These are phyloP conservation scores for Desmodesmus armatus DNA, from an alignment of 139 green algal genomes.

Conservation along the genomic window DNA sequence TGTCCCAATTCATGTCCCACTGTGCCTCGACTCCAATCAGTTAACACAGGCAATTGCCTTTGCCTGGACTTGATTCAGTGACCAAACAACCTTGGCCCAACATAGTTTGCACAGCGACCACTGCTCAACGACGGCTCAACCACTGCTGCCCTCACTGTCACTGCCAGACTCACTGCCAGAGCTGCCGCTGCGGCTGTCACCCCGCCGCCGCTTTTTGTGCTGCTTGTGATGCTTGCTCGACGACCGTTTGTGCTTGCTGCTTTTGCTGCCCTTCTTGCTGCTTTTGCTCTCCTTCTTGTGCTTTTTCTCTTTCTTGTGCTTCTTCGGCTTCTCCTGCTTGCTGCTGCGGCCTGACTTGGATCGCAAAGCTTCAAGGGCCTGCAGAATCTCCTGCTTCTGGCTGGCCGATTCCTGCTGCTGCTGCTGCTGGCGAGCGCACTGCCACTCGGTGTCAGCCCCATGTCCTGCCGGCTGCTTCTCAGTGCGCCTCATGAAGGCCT, in stretches of 20 bases:
- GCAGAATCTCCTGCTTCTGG: conserved; percentile 32
- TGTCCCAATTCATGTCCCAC: no score
- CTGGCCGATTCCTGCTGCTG: conserved; percentile 28
- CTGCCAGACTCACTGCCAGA: neutral
- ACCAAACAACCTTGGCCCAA: no score
- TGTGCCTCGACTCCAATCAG: no score
- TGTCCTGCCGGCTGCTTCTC: conserved; percentile 36
- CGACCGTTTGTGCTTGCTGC: neutral
- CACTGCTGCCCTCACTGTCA: neutral
- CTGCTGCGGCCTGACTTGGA: conserved; percentile 46
- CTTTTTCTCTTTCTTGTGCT: conserved; percentile 38
- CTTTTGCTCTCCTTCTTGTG: conserved; percentile 50
- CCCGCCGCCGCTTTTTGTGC: neutral
- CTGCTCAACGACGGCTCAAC: no score
- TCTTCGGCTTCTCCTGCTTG: conserved; percentile 41
- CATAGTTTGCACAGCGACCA: no score
- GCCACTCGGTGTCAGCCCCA: no score
- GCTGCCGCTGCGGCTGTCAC: neutral
- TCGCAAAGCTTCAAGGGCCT: conserved; percentile 50
- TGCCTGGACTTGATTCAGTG: no score
- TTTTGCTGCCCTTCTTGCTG: conserved; percentile 25
- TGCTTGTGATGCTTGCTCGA: neutral
- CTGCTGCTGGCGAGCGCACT: conserved; percentile 12
- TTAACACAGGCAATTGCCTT: no score
- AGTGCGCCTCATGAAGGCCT: conserved; percentile 59